Percentiles rank a stretch among this genome's conserved stretches.
Evolutionary conservation across 306 rosid genomes (phyloP).

Genomic region (Begonia masoniana): DNA sequence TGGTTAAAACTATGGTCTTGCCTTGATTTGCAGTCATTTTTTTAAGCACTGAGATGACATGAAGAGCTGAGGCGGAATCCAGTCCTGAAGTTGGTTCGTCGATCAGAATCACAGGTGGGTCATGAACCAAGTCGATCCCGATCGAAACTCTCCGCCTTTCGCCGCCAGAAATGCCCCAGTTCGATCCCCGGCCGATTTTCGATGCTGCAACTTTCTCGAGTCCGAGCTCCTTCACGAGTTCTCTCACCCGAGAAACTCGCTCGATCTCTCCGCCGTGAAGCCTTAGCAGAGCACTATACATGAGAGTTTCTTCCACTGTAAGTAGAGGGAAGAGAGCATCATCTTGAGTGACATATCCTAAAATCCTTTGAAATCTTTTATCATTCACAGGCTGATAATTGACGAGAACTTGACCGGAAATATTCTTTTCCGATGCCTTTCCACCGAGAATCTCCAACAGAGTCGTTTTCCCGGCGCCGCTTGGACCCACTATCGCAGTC

Average conservation of each 20-base stretch:
- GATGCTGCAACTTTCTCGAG: slow-evolving; percentile 63
- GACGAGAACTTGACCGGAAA: slow-evolving; percentile 63
- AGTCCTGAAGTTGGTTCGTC: slow-evolving; percentile 97
- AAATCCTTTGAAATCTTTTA: slow-evolving; percentile 36
- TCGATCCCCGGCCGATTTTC: slow-evolving; percentile 55
- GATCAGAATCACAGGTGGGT: slow-evolving; percentile 72
- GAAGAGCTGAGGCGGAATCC: slow-evolving; percentile 95
- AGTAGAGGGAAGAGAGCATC: slow-evolving; percentile 79
- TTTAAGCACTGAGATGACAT: slow-evolving; percentile 63
- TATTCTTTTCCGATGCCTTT: slow-evolving; percentile 29
- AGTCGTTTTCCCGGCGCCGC: slow-evolving; percentile 97
- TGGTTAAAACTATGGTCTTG: slow-evolving; percentile 67
- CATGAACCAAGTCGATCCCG: slow-evolving; percentile 89
- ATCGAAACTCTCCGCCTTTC: slow-evolving; percentile 89
- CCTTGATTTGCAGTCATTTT: slow-evolving; percentile 58
- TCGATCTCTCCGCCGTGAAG: slow-evolving; percentile 37
- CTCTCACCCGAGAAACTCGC: slow-evolving; percentile 45
- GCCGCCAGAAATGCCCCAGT: slow-evolving; percentile 63
- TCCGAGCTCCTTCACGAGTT: slow-evolving; percentile 74
- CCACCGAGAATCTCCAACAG: slow-evolving; percentile 86
- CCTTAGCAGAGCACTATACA: slow-evolving; percentile 80
- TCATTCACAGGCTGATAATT: slow-evolving; percentile 45
- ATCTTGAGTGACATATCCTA: slow-evolving; percentile 75
- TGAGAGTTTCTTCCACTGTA: slow-evolving; percentile 79
- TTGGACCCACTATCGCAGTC: slow-evolving; percentile 94